phyloP scores from a whole-genome alignment of 768 basidiomycete genomes.

The Collybiopsis luxurians region DNA sequence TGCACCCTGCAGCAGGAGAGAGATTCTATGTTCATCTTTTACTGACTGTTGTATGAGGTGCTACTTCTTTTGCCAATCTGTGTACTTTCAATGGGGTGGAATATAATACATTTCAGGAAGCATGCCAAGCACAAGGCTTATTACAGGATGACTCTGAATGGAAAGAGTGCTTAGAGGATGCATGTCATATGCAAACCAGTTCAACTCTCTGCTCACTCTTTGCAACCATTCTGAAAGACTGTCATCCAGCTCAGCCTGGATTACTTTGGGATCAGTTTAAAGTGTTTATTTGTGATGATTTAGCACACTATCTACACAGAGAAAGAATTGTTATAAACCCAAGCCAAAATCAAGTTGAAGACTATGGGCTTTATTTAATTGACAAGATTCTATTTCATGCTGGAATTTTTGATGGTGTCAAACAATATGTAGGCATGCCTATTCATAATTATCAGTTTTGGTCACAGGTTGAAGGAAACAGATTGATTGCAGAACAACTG shows the following conservation, averaged over 20 bases:
- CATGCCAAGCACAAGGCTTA: neutral
- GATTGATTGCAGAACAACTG: constrained; percentile 29
- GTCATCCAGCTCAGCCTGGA: constrained; percentile 21
- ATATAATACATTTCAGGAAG: neutral
- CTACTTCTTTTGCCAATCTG: constrained; percentile 20
- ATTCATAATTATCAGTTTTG: constrained; percentile 1
- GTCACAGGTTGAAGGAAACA: constrained; percentile 15
- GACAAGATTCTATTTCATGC: constrained; percentile 23
- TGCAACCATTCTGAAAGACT: neutral
- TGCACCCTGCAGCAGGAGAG: constrained; percentile 25
- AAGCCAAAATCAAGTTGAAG: constrained; percentile 15
- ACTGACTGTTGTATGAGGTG: constrained; percentile 35
- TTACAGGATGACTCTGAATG: constrained; percentile 1
- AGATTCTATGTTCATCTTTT: constrained; percentile 37
- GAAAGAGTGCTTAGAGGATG: constrained; percentile 37
- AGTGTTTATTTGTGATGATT: constrained; percentile 39
- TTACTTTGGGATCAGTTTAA: constrained; percentile 36
- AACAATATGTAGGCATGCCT: constrained; percentile 31
- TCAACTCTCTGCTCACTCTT: neutral
- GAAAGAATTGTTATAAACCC: constrained; percentile 2
- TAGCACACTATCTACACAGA: constrained; percentile 29
- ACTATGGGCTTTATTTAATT: too few relatives aligned
- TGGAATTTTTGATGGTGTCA: constrained; percentile 15
- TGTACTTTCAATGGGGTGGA: neutral
- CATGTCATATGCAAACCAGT: constrained; percentile 36